A percentile compares a stretch with the other conserved stretches of the same genome.
Evolutionary conservation across 73 alveolate species (phyloP).

Genomic region (Paramecium caudatum): DNA sequence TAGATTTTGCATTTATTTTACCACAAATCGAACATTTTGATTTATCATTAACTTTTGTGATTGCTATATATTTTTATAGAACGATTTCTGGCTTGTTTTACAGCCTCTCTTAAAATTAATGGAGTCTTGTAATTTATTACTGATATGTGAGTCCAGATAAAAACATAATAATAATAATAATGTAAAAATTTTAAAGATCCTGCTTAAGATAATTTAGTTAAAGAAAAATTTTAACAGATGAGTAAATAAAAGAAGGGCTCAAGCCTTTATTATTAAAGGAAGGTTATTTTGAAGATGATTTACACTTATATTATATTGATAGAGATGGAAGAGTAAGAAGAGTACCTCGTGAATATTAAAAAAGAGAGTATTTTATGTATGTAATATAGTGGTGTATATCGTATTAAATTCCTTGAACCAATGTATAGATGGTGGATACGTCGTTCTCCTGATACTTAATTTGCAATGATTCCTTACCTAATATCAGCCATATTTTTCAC

Average conservation of each 20-base stretch:
- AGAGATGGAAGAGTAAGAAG: not conserved
- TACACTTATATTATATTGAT: not conserved
- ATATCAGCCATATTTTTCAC: not conserved
- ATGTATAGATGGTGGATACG: constrained; percentile 58
- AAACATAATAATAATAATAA: not conserved
- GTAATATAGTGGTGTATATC: not conserved
- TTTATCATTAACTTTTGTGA: not conserved
- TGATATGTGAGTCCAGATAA: not conserved
- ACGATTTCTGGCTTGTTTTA: not conserved
- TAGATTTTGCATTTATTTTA: not conserved
- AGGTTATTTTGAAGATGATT: constrained; percentile 30
- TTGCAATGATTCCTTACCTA: constrained; percentile 4
- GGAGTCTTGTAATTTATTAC: not conserved
- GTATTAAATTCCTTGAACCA: constrained; percentile 29
- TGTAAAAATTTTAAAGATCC: constrained; percentile 24
- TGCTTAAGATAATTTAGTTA: constrained; percentile 30
- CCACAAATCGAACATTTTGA: constrained; percentile 2
- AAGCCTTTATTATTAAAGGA: constrained; percentile 7
- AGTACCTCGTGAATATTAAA: constrained; percentile 41
- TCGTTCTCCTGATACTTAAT: not conserved
- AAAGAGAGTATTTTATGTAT: not conserved
- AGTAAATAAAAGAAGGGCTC: not conserved
- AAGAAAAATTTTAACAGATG: not conserved
- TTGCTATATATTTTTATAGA: not conserved
- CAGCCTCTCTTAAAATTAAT: not conserved